phyloP scores from a whole-genome alignment of 441 rosid species.

The Manihot esculenta region DNA sequence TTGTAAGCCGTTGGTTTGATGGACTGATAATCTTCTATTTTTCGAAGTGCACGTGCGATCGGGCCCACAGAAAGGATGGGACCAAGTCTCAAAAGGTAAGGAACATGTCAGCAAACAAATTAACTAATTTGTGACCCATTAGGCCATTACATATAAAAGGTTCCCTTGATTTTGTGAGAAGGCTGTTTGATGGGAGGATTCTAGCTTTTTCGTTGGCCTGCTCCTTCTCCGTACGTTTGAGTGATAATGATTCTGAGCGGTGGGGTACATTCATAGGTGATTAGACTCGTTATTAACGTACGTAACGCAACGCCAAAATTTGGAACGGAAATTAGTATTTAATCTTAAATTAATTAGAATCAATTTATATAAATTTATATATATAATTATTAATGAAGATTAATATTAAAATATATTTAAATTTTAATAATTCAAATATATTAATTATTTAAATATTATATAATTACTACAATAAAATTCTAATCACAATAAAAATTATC shows the following conservation, averaged over 20 bases:
- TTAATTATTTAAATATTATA: too few relatives aligned
- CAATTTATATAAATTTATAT: too few relatives aligned
- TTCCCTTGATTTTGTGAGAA: not conserved
- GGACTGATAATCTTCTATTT: not conserved
- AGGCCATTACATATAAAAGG: not conserved
- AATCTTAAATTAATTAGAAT: too few relatives aligned
- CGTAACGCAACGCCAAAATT: too few relatives aligned
- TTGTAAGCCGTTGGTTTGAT: not conserved
- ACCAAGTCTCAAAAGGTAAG: not conserved
- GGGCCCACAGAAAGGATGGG: too few relatives aligned
- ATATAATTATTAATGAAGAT: too few relatives aligned
- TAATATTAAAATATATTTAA: too few relatives aligned
- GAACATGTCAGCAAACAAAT: conserved; percentile 2
- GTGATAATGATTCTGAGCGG: conserved; percentile 12
- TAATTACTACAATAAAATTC: too few relatives aligned
- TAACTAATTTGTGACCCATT: not conserved
- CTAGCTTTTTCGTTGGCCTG: not conserved
- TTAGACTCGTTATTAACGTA: not conserved
- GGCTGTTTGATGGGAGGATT: conserved; percentile 9
- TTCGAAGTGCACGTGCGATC: not conserved
- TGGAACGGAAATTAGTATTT: too few relatives aligned
- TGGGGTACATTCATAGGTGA: not conserved
- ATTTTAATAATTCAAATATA: too few relatives aligned
- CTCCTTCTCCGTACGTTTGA: too few relatives aligned
- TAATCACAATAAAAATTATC: too few relatives aligned